These are phyloP conservation scores for Aspergillus fumigatiaffinis DNA, from an alignment of 2,329 filamentous ascomycete species.

Conservation along the genomic window DNA sequence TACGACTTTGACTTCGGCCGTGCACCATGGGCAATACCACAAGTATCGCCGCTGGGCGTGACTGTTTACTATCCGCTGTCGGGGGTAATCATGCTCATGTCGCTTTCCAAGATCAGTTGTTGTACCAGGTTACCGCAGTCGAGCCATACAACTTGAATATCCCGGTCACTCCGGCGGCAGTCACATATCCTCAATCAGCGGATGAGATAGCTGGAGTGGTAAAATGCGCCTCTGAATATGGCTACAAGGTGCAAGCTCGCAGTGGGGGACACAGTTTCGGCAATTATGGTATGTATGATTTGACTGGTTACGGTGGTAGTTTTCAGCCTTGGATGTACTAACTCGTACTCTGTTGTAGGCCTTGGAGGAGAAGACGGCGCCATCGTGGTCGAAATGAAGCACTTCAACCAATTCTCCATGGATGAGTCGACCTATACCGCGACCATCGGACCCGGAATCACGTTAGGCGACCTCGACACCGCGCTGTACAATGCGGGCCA, in stretches of 20 bases:
- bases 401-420: slow-evolving; percentile 31
- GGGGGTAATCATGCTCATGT: slow-evolving; percentile 3
- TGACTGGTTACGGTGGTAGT: not conserved
- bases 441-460: slow-evolving; percentile 33
- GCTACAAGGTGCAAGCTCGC: slow-evolving; percentile 49
- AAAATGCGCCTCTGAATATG: slow-evolving; percentile 40
- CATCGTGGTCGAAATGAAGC: slow-evolving; percentile 28
- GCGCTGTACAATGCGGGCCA: slow-evolving; percentile 26
- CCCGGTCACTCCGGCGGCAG: slow-evolving; percentile 27
- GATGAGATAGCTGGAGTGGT: slow-evolving; percentile 46
- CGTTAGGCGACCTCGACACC: slow-evolving; percentile 30
- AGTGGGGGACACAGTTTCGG: slow-evolving; percentile 55
- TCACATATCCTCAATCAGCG: slow-evolving; percentile 31
- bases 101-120: slow-evolving; percentile 14
- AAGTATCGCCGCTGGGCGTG: not conserved
- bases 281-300: slow-evolving; percentile 39
- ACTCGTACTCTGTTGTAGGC: slow-evolving; percentile 13
- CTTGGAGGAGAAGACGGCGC: slow-evolving; percentile 32
- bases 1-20: too few relatives aligned
- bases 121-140: slow-evolving; percentile 12
- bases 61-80: slow-evolving; percentile 20
- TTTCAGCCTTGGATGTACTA: too few relatives aligned
- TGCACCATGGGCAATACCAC: not conserved
- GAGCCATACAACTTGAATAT: slow-evolving; percentile 24
- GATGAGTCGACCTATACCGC: slow-evolving; percentile 29